Base-by-base conservation (phyloP, 192 early-diverging fungal genomes). In the Diversispora eburnea region DNA sequence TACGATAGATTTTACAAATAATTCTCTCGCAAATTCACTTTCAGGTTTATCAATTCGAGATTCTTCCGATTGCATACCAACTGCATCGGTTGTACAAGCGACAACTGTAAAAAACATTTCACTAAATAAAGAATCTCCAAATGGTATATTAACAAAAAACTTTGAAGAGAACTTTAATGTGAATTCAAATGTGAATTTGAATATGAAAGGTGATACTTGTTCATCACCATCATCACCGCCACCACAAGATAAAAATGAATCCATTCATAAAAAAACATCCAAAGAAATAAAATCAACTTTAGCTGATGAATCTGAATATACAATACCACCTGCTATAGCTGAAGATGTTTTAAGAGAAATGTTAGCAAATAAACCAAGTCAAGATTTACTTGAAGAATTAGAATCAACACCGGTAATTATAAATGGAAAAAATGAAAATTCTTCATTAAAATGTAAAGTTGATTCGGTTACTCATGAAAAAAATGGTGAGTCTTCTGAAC, bases 251-350 rank as follows among this genome's bases (percentile, higher is more conserved):
- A 42, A n/a, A 66, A 12, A 9, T 13, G 64, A 51, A 19, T 48
- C 46, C 19, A 46, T 20, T 20, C 15, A 20, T 46, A 66, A 66
- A 66, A 66, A 47, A 15, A 48, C 64, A 19, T 48, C 63, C 2
- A 66, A 66, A 33, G 64, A 66, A 22, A 66, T 66, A 66, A 66
- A 66, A 46, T 48, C 46, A 20, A 66, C 64, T 48, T 66, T 66
- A 66, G 64, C 64, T 7, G 64, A 66, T 22, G 46, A 66, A 66
- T 17, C 64, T 10, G 64, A 52, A n/a, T 73, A 73, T 55, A 73
- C 72, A 52, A 73, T 73, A 63, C 72, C 72, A 43, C 72, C 72
- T 33, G 60, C 72, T 19, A 64, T 73, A n/a, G 72, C 72, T 41
- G 72, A 61, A 15, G 57, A 73, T 54, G 72, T 73, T 12, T 54